A percentile compares a stretch with the other conserved stretches of the same genome.
Evolutionary conservation across 441 rosid genomes (phyloP).

Genomic region (Flueggea neowawraea): DNA sequence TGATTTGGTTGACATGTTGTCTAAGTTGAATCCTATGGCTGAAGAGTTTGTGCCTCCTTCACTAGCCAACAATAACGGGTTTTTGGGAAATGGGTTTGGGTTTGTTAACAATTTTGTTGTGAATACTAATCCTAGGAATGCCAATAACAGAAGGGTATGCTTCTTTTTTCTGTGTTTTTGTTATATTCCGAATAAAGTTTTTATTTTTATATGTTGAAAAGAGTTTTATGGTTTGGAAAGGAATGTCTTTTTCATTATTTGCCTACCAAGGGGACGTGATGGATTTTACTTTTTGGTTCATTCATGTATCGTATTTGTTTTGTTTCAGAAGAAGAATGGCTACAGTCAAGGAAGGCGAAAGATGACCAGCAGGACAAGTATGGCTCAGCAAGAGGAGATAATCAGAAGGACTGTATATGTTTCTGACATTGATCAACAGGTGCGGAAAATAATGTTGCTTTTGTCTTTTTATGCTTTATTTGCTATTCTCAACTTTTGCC

Average conservation of each 20-base stretch:
- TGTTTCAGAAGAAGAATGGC: conserved; percentile 51
- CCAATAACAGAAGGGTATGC: conserved; percentile 37
- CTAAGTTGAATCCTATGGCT: conserved; percentile 93
- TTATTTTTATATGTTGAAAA: neutral
- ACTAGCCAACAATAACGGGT: conserved; percentile 11
- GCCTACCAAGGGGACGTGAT: neutral
- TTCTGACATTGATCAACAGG: conserved; percentile 94
- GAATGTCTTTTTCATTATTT: neutral
- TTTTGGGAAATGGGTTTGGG: neutral
- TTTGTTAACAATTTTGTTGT: neutral
- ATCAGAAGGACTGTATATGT: conserved; percentile 87
- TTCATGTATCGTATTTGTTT: neutral
- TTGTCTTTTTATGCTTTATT: neutral
- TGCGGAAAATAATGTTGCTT: conserved; percentile 16
- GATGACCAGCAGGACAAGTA: conserved; percentile 67
- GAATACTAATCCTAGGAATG: neutral
- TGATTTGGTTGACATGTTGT: conserved; percentile 79
- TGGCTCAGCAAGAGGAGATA: conserved; percentile 83
- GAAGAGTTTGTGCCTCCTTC: conserved; percentile 90
- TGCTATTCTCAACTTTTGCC: neutral
- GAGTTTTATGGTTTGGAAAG: neutral
- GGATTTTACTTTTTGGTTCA: neutral
- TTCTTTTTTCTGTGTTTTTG: neutral
- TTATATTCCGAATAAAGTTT: neutral
- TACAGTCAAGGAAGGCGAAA: conserved; percentile 63